phyloP scores from a whole-genome alignment of 345 rosid genomes.

The Boechera retrofracta region DNA sequence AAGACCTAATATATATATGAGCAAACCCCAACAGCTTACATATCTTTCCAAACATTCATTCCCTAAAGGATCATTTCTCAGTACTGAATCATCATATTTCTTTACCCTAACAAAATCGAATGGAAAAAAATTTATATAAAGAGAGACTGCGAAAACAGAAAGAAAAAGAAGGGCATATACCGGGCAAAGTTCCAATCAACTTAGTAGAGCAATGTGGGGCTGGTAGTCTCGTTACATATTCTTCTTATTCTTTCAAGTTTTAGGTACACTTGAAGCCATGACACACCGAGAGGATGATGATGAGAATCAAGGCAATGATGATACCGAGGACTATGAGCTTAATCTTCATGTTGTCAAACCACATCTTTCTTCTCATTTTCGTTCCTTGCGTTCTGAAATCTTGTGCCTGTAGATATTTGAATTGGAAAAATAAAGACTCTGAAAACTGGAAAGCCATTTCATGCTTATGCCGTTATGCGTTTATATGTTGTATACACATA shows the following conservation, averaged over 20 bases:
- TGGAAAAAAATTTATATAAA: not conserved
- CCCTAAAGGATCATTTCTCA: conserved; percentile 23
- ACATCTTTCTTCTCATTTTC: conserved; percentile 72
- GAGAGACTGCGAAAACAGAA: not conserved
- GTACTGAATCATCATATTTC: not conserved
- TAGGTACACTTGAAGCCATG: conserved; percentile 60
- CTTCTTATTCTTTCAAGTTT: conserved; percentile 9
- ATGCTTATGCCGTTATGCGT: not conserved
- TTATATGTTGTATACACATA: no score
- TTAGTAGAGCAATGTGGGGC: conserved; percentile 7
- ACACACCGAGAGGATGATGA: conserved; percentile 65
- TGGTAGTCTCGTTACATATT: not conserved
- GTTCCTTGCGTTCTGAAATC: conserved; percentile 78
- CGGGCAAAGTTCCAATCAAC: not conserved
- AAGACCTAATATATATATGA: conserved; percentile 18
- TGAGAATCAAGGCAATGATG: conserved; percentile 63
- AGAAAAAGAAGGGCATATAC: not conserved
- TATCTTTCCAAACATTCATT: conserved; percentile 7
- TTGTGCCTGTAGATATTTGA: conserved; percentile 59
- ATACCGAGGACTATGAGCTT: conserved; percentile 71
- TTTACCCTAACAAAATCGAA: conserved; percentile 26
- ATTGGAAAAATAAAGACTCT: not conserved
- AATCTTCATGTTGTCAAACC: conserved; percentile 83
- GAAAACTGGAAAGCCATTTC: not conserved
- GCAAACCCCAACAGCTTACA: conserved; percentile 30